Base-by-base conservation (phyloP, 179 eudicot species). In the Drosera spatulata region DNA sequence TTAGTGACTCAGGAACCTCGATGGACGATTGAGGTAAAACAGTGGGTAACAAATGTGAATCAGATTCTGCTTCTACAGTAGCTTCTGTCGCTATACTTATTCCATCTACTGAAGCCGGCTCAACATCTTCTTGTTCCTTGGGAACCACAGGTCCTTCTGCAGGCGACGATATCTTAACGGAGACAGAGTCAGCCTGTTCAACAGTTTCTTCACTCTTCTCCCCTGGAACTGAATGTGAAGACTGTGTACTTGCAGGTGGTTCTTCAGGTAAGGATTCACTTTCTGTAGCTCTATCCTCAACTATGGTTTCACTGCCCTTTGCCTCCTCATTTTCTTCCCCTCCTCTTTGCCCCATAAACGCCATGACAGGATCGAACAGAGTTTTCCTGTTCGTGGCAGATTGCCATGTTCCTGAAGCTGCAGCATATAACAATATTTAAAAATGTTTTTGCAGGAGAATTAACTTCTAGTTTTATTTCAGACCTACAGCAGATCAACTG, bases 301-400 rank as follows among this genome's bases (percentile, higher is more conserved):
- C 66, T 39, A 46, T 39, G 6, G 39, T 64, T 10, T 41, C 68
- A 15, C 38, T 53, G 48, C 10, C 38, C 37, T 64, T 48, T 39
- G 61, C 39, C 5, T 45, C 60, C 43, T 13, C 75, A 6, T 41
- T 54, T 55, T 53, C 64, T 58, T 88, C 91, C 61, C 66, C 84
- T 59, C 63, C 82, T 74, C 74, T 73, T 41, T 79, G 80, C 53
- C 93, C 95, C 87, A 78, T 80, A 72, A 85, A 80, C 42, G 84
- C 72, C 79, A 77, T 82, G 66, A 79, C 84, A 62, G 95, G 86
- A 33, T 83, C 83, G 68, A 79, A 75, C 50, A 84, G 63, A 10
- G 77, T 64, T 59, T 82, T 84, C 69, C 73, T 72, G 59, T 86
- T 82, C 39, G 86, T 58, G 56, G 81, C 53, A 62, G 84, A 77